phyloP scores from a whole-genome alignment of 2,329 filamentous ascomycete genomes.

The Cercospora zeae-maydis region DNA sequence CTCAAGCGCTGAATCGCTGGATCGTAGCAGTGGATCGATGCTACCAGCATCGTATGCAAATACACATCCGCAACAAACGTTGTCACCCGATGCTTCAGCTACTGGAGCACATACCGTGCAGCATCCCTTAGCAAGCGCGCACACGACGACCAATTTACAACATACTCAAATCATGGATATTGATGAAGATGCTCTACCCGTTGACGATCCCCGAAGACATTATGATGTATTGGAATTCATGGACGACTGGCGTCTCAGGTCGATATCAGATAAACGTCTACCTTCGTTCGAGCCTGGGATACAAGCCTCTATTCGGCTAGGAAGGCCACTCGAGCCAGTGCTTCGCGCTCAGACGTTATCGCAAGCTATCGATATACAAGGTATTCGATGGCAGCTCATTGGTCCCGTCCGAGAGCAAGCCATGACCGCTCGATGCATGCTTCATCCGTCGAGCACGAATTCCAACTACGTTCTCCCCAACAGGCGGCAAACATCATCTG shows the following conservation, averaged over 20 bases:
- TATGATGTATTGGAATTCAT: conserved; percentile 35
- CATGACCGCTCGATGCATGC: conserved; percentile 29
- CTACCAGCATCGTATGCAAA: not conserved
- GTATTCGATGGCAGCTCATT: conserved; percentile 36
- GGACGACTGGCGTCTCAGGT: conserved; percentile 31
- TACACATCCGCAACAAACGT: not conserved
- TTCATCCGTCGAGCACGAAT: conserved; percentile 27
- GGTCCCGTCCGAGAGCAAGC: conserved; percentile 30
- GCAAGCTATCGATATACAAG: conserved; percentile 35
- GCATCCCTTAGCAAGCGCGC: not conserved
- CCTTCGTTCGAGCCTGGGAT: conserved; percentile 23
- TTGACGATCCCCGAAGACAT: conserved; percentile 29
- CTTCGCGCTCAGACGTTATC: conserved; percentile 16
- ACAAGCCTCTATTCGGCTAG: conserved; percentile 20
- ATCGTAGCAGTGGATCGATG: not conserved
- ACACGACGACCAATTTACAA: not conserved
- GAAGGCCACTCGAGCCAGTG: conserved; percentile 20
- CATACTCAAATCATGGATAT: conserved; percentile 10
- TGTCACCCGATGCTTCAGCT: not conserved
- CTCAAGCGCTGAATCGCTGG: not conserved
- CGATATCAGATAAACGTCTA: conserved; percentile 20
- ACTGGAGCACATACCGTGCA: not conserved
- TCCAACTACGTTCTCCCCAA: not conserved
- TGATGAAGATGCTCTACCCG: conserved; percentile 28
- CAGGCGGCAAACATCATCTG: not conserved